Evolutionary conservation across 176 grass and related monocot genomes (phyloP).

Genomic region (Melocanna baccifera): DNA sequence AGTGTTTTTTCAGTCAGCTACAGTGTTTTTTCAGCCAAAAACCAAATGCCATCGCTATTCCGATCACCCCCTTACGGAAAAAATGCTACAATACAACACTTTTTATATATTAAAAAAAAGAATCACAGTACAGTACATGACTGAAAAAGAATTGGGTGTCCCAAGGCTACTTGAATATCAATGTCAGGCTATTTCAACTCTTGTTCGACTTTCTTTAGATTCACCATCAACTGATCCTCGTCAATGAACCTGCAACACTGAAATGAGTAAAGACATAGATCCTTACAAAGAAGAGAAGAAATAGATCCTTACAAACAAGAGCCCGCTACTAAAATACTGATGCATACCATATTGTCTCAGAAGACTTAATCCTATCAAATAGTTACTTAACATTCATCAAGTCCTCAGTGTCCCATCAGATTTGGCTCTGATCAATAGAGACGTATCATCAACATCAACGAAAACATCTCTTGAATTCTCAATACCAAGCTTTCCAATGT

Average conservation of each 20-base stretch:
- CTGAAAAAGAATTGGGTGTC: background rate
- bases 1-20: too few species aligned
- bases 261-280: background rate
- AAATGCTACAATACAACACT: too few species aligned
- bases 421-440: slow-evolving; percentile 81
- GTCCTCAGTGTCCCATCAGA: slow-evolving; percentile 66
- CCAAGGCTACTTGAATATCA: background rate
- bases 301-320: too few species aligned
- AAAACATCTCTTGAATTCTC: slow-evolving; percentile 74
- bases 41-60: too few species aligned
- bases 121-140: background rate
- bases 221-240: slow-evolving; percentile 82
- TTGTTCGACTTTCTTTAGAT: slow-evolving; percentile 75
- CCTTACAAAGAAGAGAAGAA: too few species aligned
- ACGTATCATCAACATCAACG: slow-evolving; percentile 72
- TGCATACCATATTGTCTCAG: slow-evolving; percentile 85
- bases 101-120: too few species aligned
- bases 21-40: too few species aligned
- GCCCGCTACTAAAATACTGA: background rate
- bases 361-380: slow-evolving; percentile 85
- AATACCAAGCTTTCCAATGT: slow-evolving; percentile 67
- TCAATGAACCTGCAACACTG: slow-evolving; percentile 71
- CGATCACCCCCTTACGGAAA: too few species aligned
- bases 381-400: slow-evolving; percentile 62
- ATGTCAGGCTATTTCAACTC: slow-evolving; percentile 83